Evolutionary conservation across 306 rosid species (phyloP), one percentile per base, ranked within the genome.

Genomic region (Myrica gale): DNA sequence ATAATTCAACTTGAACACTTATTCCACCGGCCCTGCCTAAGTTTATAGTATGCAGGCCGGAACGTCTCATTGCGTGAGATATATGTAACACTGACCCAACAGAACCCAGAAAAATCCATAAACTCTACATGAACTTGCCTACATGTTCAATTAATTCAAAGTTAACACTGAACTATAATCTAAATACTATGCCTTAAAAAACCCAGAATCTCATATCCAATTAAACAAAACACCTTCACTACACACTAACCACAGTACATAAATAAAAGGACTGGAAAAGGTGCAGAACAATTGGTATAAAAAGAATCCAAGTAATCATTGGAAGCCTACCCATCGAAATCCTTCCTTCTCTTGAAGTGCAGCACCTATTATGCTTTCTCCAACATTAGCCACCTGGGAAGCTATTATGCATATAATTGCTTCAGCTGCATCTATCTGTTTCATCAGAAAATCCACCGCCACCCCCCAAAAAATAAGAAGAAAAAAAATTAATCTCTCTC

Each of bases 311-410:
- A n/a, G 23, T 41, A 42, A 58, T 54, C 10, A 78, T 39, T 67
- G 54, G 55, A 66, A 78, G 67, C 93, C 9, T 88, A 96, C 99
- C 99, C 99, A 92, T 78, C 52, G 83, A 85, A 89, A 90, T 82
- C 99, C 99, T 80, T 92, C 93, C 89, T 92, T 96, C 68, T 90
- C 99, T 88, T 96, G 99, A 79, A 90, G 78, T 19, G 86, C 77
- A 74, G 99, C 98, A 81, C 99, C 99, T 68, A 96, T 96, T 77
- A 96, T 71, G 88, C 99, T 96, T 84, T 96, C 98, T 6, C 99
- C 98, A 77, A 96, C 79, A 85, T 96, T 96, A 74, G 98, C 99
- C 81, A 96, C 81, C 84, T 96, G 99, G 46, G 99, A 81, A 73
- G 99, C 98, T 81, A 96, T n/a, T 45, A 92, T 77, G 43, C 99